Conservation (phyloP, 768 basidiomycete species). For the Tylopilus subfusipes region DNA sequence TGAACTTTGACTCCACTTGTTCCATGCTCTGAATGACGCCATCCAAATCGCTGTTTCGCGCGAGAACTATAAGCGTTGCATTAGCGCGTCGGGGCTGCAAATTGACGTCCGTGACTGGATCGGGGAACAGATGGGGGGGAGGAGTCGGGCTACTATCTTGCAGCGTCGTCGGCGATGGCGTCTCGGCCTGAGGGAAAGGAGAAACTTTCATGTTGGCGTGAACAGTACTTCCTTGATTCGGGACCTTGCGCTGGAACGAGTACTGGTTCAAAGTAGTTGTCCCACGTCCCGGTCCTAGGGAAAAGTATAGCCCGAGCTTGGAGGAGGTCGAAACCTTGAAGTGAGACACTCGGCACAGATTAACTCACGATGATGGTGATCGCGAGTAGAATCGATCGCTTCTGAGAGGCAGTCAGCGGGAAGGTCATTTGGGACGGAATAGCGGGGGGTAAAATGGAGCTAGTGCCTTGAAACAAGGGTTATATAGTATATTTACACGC, state of each 20-base stretch:
- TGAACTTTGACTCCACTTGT: conserved; percentile 57
- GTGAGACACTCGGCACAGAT: too few relatives aligned
- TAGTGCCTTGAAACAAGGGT: background rate
- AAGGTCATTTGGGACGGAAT: conserved; percentile 15
- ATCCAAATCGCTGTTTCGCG: conserved; percentile 44
- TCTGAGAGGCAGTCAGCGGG: conserved; percentile 29
- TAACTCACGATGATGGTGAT: conserved; percentile 24
- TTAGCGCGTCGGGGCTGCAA: conserved; percentile 40
- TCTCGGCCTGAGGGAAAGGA: background rate
- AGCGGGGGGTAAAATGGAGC: background rate
- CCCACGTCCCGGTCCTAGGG: conserved; percentile 14
- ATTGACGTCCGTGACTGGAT: background rate
- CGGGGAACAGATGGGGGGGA: conserved; percentile 1
- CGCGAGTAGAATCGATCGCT: conserved; percentile 28
- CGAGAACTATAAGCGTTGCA: conserved; percentile 57
- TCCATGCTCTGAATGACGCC: conserved; percentile 48
- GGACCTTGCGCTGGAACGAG: background rate
- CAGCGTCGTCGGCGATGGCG: background rate
- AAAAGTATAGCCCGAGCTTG: conserved; percentile 22
- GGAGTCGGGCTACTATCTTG: background rate
- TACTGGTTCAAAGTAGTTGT: conserved; percentile 1
- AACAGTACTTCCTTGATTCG: background rate
- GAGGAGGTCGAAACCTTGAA: background rate
- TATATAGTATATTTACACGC: background rate
- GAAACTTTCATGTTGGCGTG: background rate